Conservation (phyloP, 140 eudicot species). For the Cichorium intybus region DNA sequence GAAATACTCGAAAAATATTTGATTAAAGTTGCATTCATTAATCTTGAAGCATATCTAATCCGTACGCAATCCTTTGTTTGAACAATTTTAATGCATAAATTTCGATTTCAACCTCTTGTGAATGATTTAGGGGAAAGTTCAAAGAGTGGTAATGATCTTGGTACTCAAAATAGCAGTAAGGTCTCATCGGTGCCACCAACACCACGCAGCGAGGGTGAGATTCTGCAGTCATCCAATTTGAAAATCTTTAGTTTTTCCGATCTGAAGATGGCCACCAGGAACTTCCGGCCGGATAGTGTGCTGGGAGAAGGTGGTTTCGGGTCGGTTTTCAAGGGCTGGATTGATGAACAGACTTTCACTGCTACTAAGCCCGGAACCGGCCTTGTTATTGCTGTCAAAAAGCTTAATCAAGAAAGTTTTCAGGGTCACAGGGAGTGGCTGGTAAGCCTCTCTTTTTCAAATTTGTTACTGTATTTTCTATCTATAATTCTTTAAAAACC, state of each 20-base stretch:
- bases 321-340: slow-evolving; percentile 96
- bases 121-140: slow-evolving; percentile 50
- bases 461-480: background rate
- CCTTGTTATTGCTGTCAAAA: slow-evolving; percentile 79
- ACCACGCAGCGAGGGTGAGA: slow-evolving; percentile 77
- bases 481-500: background rate
- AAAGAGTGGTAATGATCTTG: slow-evolving; percentile 34
- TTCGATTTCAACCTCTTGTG: slow-evolving; percentile 6
- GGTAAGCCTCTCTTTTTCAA: slow-evolving; percentile 46
- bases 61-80: background rate
- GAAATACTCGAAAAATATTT: no score
- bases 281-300: slow-evolving; percentile 88
- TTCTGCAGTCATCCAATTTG: slow-evolving; percentile 61
- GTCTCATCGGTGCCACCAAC: slow-evolving; percentile 65
- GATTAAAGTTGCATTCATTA: no score
- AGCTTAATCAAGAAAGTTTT: slow-evolving; percentile 75
- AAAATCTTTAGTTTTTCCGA: slow-evolving; percentile 68
- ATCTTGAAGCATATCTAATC: no score
- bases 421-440: slow-evolving; percentile 96
- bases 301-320: slow-evolving; percentile 94
- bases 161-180: slow-evolving; percentile 47
- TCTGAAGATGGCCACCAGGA: slow-evolving; percentile 70
- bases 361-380: slow-evolving; percentile 93
- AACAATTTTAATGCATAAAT: background rate
- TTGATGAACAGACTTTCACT: slow-evolving; percentile 60